These are phyloP conservation scores for Amanita pallidorosea DNA, from an alignment of 768 basidiomycete species.

Conservation along the genomic window DNA sequence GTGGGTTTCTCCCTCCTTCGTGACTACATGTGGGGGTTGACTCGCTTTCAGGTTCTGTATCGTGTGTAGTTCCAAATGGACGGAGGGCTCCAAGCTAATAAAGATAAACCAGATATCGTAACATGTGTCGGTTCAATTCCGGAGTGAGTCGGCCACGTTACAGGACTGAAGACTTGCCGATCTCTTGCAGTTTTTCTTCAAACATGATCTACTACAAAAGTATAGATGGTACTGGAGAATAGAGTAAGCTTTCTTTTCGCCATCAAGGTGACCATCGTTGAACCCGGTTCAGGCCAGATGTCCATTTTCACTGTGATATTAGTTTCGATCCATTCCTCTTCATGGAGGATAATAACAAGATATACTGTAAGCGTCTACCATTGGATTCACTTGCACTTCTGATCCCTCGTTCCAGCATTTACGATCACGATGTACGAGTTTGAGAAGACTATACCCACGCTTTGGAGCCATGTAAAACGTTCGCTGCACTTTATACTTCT, in stretches of 20 bases:
- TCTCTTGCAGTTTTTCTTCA: slow-evolving; percentile 49
- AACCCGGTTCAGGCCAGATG: slow-evolving; percentile 37
- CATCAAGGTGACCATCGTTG: background rate
- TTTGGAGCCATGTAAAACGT: slow-evolving; percentile 68
- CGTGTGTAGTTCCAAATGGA: slow-evolving; percentile 17
- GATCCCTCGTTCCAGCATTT: slow-evolving; percentile 33
- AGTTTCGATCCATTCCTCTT: slow-evolving; percentile 56
- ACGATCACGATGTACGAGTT: slow-evolving; percentile 71
- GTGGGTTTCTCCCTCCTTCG: slow-evolving; percentile 17
- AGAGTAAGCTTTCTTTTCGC: slow-evolving; percentile 32
- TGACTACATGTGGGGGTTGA: background rate
- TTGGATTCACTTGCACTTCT: background rate
- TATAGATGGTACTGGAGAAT: slow-evolving; percentile 78
- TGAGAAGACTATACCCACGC: slow-evolving; percentile 59
- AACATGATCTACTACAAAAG: slow-evolving; percentile 50
- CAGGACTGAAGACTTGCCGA: background rate
- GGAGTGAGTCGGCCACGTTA: slow-evolving; percentile 27
- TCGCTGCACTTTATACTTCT: slow-evolving; percentile 5
- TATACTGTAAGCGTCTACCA: slow-evolving; percentile 37
- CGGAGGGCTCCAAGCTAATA: background rate
- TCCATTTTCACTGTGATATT: slow-evolving; percentile 69
- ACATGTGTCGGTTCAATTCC: slow-evolving; percentile 65
- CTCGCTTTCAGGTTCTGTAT: background rate
- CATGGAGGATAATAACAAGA: slow-evolving; percentile 61
- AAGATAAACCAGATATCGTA: slow-evolving; percentile 31